A percentile compares a stretch with the other conserved stretches of the same genome.
phyloP scores from a whole-genome alignment of 345 rosid species.

The Litchi chinensis region DNA sequence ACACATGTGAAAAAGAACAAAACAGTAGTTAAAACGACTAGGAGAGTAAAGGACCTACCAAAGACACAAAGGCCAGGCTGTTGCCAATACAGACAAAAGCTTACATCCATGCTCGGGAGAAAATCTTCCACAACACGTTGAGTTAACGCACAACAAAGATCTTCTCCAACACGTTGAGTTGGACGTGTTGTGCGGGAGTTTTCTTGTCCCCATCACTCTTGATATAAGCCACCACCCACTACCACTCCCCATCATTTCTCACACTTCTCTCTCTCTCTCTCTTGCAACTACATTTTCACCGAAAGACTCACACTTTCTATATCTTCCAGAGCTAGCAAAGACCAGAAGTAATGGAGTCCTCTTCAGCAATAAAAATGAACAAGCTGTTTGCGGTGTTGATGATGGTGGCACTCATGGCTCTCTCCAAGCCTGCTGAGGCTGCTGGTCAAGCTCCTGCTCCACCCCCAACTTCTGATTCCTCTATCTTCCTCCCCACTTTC shows the following conservation, averaged over 20 bases:
- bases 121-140: background rate
- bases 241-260: background rate
- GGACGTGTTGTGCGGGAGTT: no score
- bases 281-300: background rate
- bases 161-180: background rate
- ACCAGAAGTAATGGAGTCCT: conserved; percentile 21
- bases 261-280: background rate
- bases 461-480: conserved; percentile 43
- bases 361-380: conserved; percentile 33
- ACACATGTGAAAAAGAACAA: background rate
- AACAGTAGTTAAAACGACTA: conserved; percentile 14
- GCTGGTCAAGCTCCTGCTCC: conserved; percentile 46
- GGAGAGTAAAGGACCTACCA: conserved; percentile 3
- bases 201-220: background rate
- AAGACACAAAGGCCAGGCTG: conserved; percentile 9
- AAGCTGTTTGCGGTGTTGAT: conserved; percentile 28
- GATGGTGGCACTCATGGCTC: conserved; percentile 37
- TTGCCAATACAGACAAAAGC: conserved; percentile 14
- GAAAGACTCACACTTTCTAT: background rate
- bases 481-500: conserved; percentile 36
- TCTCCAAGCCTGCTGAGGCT: conserved; percentile 34
- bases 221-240: background rate
- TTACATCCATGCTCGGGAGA: background rate
- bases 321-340: no score
- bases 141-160: background rate